These are phyloP conservation scores for Cyberlindnera veronae DNA, from an alignment of 805 yeast species.

Conservation along the genomic window DNA sequence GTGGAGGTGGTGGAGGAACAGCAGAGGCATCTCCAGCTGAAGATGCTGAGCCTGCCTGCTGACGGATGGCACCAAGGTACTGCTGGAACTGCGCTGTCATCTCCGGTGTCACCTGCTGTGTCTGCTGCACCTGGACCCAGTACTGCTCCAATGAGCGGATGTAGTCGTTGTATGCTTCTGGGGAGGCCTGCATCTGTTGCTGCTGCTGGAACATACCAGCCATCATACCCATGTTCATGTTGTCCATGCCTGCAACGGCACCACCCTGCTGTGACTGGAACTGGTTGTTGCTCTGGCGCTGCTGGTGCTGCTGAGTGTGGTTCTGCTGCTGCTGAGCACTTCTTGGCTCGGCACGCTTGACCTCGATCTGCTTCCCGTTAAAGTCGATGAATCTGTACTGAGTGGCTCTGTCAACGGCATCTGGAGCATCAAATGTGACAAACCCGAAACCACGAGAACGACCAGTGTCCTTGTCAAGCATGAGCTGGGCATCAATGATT, in stretches of 20 bases:
- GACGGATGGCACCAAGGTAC: conserved; percentile 4
- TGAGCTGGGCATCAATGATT: conserved; percentile 91
- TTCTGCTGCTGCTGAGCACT: conserved; percentile 53
- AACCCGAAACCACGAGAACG: conserved; percentile 97
- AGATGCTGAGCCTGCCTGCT: conserved; percentile 6
- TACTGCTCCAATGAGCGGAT: conserved; percentile 61
- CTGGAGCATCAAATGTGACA: conserved; percentile 91
- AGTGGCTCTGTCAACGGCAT: conserved; percentile 87
- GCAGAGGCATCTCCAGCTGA: too few species aligned
- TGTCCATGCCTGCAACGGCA: conserved; percentile 11
- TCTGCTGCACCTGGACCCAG: conserved; percentile 38
- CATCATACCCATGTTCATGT: conserved; percentile 8
- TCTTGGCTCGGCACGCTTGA: conserved; percentile 81
- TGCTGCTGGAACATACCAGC: conserved; percentile 13
- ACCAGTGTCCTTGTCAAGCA: conserved; percentile 97
- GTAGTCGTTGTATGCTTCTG: conserved; percentile 62
- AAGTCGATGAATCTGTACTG: conserved; percentile 76
- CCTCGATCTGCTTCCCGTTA: conserved; percentile 83
- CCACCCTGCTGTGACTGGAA: conserved; percentile 21
- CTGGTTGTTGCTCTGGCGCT: conserved; percentile 17
- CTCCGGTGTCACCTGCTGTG: conserved; percentile 10
- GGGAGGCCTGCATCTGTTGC: conserved; percentile 21
- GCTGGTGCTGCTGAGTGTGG: conserved; percentile 30
- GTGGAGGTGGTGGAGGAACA: neutral
- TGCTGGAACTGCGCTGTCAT: conserved; percentile 9